Evolutionary conservation across 768 basidiomycete species (phyloP), one percentile per base, ranked within the genome.

Genomic region (Solioccasus polychromus): DNA sequence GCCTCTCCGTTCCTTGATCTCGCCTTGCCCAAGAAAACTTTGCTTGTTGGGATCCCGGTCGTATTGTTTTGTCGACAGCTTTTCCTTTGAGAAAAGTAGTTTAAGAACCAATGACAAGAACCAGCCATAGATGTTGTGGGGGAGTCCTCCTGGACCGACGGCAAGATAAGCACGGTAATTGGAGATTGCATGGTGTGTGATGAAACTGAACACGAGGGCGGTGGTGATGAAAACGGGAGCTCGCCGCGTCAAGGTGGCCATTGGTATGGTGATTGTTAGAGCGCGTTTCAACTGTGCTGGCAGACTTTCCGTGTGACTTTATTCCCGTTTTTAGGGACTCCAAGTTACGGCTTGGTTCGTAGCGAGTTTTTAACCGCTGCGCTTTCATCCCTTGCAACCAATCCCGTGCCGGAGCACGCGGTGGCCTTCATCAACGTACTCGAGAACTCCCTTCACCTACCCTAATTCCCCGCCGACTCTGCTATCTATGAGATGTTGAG

Each of bases 401-500:
- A 24, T 46, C 30, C 14, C 35, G 45, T 35, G 22, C 28, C 29
- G 19, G 42, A 45, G 22, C 37, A 31, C 26, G 29, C 34, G 28
- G 52, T 30, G 32, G 37, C 28, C 45, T 37, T 39, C 31, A n/a
- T 26, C 34, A 20, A 4, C 39, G 26, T 35, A 30, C 23, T 17
- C 44, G 18, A 39, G 23, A 39, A 31, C 10, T 4, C 14, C 2
- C 17, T 24, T 36, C 17, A 30, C 34, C 35, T 34, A n/a, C 7
- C n/a, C 28, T 26, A 20, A 25, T 30, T 44, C 24, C 3, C 26
- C 45, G 22, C 19, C 2, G 14, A 41, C 12, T 36, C 42, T 29
- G 19, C 45, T 38, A 43, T 59, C 42, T 39, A 60, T 51, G 52
- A 51, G 43, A 66, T 64, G 59, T 52, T 64, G 54, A 53, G 48